Conservation (phyloP, 148 eudicot genomes). For the Rhododendron mucronatum region DNA sequence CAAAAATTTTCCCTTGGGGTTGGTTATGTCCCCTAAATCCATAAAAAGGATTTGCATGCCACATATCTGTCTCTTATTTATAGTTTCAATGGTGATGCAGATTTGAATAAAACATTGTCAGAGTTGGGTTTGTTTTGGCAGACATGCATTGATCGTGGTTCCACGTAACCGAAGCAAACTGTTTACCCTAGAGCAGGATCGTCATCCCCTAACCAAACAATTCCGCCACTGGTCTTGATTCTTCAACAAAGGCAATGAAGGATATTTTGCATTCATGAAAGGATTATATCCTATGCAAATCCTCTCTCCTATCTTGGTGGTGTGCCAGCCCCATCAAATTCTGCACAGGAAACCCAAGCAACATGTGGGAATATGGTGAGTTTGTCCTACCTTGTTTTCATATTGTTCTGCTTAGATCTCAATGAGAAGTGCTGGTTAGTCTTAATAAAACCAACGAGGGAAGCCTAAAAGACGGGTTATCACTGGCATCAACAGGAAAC, state of each 20-base stretch:
- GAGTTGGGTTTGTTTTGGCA: conserved; percentile 39
- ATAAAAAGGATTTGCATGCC: neutral
- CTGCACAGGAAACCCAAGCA: conserved; percentile 36
- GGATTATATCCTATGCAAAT: conserved; percentile 41
- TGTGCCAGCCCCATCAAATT: conserved; percentile 30
- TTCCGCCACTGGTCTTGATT: conserved; percentile 14
- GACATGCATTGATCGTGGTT: conserved; percentile 57
- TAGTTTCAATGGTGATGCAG: conserved; percentile 22
- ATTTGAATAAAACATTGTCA: conserved; percentile 36
- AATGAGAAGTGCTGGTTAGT: neutral
- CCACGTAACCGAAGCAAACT: conserved; percentile 15
- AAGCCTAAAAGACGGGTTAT: neutral
- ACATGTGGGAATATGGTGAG: conserved; percentile 36
- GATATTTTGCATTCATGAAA: conserved; percentile 40
- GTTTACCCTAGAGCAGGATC: conserved; percentile 16
- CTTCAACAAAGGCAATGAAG: conserved; percentile 32
- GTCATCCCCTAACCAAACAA: conserved; percentile 11
- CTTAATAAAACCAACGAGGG: neutral
- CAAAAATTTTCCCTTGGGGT: neutral
- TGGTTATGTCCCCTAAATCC: neutral
- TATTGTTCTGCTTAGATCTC: neutral
- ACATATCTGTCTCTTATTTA: neutral
- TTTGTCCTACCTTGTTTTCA: neutral
- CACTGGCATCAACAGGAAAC: neutral
- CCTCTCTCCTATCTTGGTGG: conserved; percentile 51